Evolutionary conservation across 2,329 filamentous ascomycete species (phyloP).

Genomic region (Aotearoamyces nothofagi): DNA sequence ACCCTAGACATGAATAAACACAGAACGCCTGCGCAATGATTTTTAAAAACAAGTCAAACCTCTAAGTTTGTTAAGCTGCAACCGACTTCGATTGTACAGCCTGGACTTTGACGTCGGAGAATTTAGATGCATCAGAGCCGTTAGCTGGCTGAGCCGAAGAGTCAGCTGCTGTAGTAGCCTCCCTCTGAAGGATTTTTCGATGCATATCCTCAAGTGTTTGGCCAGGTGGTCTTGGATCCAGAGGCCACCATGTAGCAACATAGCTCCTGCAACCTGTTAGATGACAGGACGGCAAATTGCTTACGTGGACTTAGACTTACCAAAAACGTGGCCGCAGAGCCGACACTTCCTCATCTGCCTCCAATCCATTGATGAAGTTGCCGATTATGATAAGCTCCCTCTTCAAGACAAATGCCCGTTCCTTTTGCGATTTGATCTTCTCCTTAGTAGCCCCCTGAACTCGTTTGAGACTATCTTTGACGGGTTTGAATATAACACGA

Average conservation of each 20-base stretch:
- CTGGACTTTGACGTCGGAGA: conserved; percentile 1
- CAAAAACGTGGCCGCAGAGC: conserved; percentile 16
- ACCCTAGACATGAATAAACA: no score
- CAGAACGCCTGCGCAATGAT: no score
- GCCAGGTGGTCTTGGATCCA: conserved; percentile 12
- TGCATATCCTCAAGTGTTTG: conserved; percentile 17
- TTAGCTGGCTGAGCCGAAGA: conserved; percentile 1
- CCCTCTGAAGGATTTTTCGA: conserved; percentile 11
- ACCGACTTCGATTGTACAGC: conserved; percentile 1
- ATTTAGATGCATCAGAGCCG: background rate
- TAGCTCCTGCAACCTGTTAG: conserved; percentile 17
- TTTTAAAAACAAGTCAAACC: no score
- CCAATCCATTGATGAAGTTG: conserved; percentile 36
- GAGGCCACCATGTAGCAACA: conserved; percentile 19
- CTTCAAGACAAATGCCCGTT: conserved; percentile 45
- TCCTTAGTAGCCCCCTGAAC: conserved; percentile 47
- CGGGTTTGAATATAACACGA: conserved; percentile 28
- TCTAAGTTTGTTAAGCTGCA: no score
- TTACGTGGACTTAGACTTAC: conserved; percentile 15
- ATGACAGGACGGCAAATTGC: no score
- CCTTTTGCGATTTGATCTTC: conserved; percentile 44
- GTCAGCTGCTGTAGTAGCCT: conserved; percentile 2
- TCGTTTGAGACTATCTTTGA: conserved; percentile 41
- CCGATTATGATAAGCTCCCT: conserved; percentile 45
- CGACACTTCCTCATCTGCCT: conserved; percentile 12